phyloP scores from a whole-genome alignment of 306 rosid genomes.

The Senna siamea region DNA sequence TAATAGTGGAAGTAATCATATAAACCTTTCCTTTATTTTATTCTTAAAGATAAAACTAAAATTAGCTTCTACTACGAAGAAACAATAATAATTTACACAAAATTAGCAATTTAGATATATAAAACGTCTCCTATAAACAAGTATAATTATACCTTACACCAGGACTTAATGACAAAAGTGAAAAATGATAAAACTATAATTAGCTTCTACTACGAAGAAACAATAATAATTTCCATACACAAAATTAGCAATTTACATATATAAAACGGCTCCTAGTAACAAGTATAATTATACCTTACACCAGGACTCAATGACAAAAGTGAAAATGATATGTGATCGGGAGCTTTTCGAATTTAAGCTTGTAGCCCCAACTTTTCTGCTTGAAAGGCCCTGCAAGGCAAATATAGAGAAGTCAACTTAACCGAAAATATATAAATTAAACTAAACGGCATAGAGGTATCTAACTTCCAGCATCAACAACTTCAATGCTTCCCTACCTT shows the following conservation, averaged over 20 bases:
- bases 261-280: neutral
- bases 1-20: constrained; percentile 17
- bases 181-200: too few species aligned
- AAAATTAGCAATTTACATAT: neutral
- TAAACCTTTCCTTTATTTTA: constrained; percentile 4
- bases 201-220: too few species aligned
- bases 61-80: neutral
- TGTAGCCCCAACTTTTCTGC: constrained; percentile 81
- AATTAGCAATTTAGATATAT: neutral
- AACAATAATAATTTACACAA: constrained; percentile 8
- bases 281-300: constrained; percentile 63
- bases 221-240: constrained; percentile 13
- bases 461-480: constrained; percentile 21
- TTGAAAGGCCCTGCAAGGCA: constrained; percentile 88
- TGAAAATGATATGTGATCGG: constrained; percentile 84
- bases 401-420: constrained; percentile 19
- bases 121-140: neutral
- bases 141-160: constrained; percentile 70
- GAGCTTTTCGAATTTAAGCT: constrained; percentile 80
- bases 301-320: constrained; percentile 82
- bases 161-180: constrained; percentile 80
- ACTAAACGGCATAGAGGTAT: constrained; percentile 16
- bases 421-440: constrained; percentile 8
- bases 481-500: constrained; percentile 58
- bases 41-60: neutral